A percentile compares a stretch with the other conserved stretches of the same genome.
Conservation (phyloP, 352 stramenopile genomes). For the Phytophthora podocarpi region DNA sequence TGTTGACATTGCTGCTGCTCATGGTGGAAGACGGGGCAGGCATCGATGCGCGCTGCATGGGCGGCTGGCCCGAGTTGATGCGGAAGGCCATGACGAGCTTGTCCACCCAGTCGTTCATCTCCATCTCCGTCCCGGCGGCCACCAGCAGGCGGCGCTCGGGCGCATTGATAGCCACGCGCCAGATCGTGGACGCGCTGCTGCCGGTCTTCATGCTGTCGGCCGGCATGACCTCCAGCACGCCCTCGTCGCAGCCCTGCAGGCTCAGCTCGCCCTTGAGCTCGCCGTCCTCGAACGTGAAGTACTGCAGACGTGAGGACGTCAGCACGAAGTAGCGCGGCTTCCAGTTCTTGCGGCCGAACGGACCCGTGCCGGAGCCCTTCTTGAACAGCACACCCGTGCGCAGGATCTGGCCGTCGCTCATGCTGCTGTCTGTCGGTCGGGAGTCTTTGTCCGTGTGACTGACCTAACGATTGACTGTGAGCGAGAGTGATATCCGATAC, state of each 20-base stretch:
- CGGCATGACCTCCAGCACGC: slow-evolving; percentile 80
- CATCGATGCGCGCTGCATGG: slow-evolving; percentile 35
- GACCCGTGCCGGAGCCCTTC: slow-evolving; percentile 64
- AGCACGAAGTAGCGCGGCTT: slow-evolving; percentile 85
- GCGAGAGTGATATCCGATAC: slow-evolving; percentile 26
- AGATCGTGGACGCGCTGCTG: slow-evolving; percentile 75
- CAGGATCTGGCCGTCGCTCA: slow-evolving; percentile 58
- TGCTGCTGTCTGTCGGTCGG: slow-evolving; percentile 2
- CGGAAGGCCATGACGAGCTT: slow-evolving; percentile 73
- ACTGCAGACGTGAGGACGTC: slow-evolving; percentile 59
- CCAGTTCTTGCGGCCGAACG: slow-evolving; percentile 79
- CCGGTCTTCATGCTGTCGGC: slow-evolving; percentile 77
- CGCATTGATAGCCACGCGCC: slow-evolving; percentile 76
- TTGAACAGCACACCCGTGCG: slow-evolving; percentile 87
- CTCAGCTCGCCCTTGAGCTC: slow-evolving; percentile 77
- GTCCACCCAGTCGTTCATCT: slow-evolving; percentile 89
- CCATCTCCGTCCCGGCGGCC: slow-evolving; percentile 73
- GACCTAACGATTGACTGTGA: too few relatives aligned
- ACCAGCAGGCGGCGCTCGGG: slow-evolving; percentile 64
- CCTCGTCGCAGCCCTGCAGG: slow-evolving; percentile 62
- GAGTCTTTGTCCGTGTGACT: not conserved
- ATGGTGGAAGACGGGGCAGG: slow-evolving; percentile 22
- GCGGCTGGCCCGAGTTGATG: slow-evolving; percentile 51
- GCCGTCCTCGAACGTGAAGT: slow-evolving; percentile 84
- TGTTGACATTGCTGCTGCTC: slow-evolving; percentile 11